These are phyloP conservation scores for Vitis labrusca DNA, from an alignment of 164 flowering plant species.

Conservation along the genomic window DNA sequence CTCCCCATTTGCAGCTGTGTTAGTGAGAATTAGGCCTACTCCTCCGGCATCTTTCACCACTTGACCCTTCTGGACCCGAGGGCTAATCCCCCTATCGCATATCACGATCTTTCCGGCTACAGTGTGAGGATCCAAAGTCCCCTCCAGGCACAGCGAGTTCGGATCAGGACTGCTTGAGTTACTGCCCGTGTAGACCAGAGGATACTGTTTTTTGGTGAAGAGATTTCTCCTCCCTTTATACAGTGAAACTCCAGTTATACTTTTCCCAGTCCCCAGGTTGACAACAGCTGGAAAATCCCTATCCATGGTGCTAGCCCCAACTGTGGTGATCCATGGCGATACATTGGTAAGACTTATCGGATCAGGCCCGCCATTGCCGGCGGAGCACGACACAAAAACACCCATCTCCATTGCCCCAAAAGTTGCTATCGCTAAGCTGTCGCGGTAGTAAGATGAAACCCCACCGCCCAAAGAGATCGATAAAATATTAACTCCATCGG, in stretches of 20 bases:
- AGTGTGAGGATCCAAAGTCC: constrained; percentile 31
- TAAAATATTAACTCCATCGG: constrained; percentile 78
- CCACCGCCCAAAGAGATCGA: constrained; percentile 88
- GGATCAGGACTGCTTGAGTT: constrained; percentile 65
- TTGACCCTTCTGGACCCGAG: constrained; percentile 55
- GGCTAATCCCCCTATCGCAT: constrained; percentile 55
- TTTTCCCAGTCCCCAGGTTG: constrained; percentile 52
- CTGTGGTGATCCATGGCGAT: constrained; percentile 86
- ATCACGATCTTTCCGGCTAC: constrained; percentile 56
- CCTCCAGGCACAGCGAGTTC: constrained; percentile 73
- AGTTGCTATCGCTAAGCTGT: constrained; percentile 63
- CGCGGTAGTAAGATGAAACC: constrained; percentile 54
- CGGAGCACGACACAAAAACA: constrained; percentile 82
- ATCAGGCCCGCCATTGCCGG: constrained; percentile 90
- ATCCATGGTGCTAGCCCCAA: constrained; percentile 94
- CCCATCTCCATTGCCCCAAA: constrained; percentile 94
- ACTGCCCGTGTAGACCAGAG: constrained; percentile 58
- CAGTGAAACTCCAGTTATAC: constrained; percentile 60
- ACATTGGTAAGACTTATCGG: constrained; percentile 70
- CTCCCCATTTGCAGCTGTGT: constrained; percentile 49
- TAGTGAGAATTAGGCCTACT: constrained; percentile 48
- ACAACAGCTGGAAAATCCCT: constrained; percentile 69
- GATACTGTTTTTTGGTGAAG: constrained; percentile 40
- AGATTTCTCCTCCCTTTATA: constrained; percentile 58
- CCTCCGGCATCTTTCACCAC: constrained; percentile 58